Evolutionary conservation across 1,284 basidiomycete species (phyloP).

Genomic region (Tylopilus sp.): DNA sequence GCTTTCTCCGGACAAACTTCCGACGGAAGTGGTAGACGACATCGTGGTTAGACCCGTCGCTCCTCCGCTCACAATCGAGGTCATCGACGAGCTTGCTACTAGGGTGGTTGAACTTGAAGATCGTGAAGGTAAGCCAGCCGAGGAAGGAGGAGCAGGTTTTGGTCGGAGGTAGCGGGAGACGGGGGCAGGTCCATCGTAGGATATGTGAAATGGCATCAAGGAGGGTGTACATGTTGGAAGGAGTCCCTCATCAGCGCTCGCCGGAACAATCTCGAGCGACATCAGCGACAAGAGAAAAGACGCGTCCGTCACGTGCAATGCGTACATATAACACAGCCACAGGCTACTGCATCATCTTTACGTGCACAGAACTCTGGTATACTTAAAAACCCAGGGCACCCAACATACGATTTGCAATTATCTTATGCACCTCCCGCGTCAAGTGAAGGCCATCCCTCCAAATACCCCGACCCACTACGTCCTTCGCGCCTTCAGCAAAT

Average conservation of each 20-base stretch:
- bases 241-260: constrained; percentile 1
- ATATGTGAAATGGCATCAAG: constrained; percentile 85
- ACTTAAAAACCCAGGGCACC: no score
- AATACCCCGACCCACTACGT: no score
- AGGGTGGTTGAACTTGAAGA: constrained; percentile 29
- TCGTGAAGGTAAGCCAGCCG: constrained; percentile 14
- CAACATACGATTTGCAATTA: no score
- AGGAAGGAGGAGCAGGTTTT: constrained; percentile 49
- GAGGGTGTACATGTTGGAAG: constrained; percentile 59
- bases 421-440: no score
- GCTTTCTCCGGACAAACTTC: not conserved
- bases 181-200: constrained; percentile 75
- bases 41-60: constrained; percentile 10
- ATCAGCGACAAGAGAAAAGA: constrained; percentile 15
- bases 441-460: no score
- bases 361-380: no score
- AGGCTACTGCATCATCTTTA: not conserved
- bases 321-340: constrained; percentile 24
- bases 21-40: constrained; percentile 20
- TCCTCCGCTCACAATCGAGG: constrained; percentile 15
- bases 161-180: constrained; percentile 78
- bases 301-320: constrained; percentile 33
- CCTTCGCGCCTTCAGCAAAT: no score
- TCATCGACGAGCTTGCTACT: constrained; percentile 24
- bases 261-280: constrained; percentile 35